Base-by-base conservation (phyloP, 2,329 filamentous ascomycete genomes). In the Rhynchosporium secalis region DNA sequence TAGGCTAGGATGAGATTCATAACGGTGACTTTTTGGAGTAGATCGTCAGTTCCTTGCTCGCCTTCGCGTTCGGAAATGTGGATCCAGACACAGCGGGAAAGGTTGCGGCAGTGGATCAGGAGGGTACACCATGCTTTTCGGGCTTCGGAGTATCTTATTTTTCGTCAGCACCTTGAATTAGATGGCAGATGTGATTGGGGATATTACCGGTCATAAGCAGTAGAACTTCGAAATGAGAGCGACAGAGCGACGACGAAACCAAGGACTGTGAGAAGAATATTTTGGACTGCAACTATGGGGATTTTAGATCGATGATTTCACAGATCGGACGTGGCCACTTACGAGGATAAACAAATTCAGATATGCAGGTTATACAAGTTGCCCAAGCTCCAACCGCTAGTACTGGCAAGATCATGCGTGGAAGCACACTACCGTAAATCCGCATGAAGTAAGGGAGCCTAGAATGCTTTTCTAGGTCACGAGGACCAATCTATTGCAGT, bases 51-150 rank as follows among this genome's bases (percentile, higher is more conserved):
- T 26, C 81, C 81, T 12, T 79, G 60, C 49, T 83, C 78, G 45
- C 59, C 59, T 38, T 80, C 79, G 69, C 88, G 79, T 72, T 90
- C 89, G 3, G 76, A 70, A 6, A 84, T 80, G 69, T 96, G 90
- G 45, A 96, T 81, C 93, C 93, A 97, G 73, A 95, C 90, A 9
- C 91, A 81, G 33, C 93, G 86, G 69, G 85, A 90, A 69, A 96
- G 78, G 73, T 86, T 78, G 78, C 92, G 79, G 70, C 81, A 77
- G 71, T 88, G 87, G 75, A 81, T 79, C 59, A 81, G 83, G 69
- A 87, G 78, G 60, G 83, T 78, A 1, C 84, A 79, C 85, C 86
- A 88, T 69, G 80, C 85, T 69, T 84, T 85, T 45, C 86, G 80
- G 43, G 86, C 86, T 66, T 89, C 86, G 45, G 79, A 80, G 72